Evolutionary conservation across 371 early-diverging fungal species (phyloP).

Genomic region (Dichotomocladium elegans): DNA sequence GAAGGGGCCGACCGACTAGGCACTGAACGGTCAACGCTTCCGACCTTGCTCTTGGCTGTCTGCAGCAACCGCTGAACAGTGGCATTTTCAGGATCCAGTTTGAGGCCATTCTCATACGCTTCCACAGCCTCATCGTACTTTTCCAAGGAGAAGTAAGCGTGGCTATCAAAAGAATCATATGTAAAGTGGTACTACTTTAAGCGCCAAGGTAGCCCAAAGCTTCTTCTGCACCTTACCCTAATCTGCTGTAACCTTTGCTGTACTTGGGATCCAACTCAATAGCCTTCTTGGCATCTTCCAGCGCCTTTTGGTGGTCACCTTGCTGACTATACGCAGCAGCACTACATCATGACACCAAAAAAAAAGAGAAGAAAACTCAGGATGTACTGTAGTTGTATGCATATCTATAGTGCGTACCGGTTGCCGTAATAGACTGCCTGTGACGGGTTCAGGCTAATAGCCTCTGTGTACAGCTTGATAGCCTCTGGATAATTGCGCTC

Average conservation of each 20-base stretch:
- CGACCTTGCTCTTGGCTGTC: conserved; percentile 54
- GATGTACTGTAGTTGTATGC: neutral
- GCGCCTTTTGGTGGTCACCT: conserved; percentile 83
- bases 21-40: conserved; percentile 31
- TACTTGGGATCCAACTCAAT: conserved; percentile 84
- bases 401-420: conserved; percentile 52
- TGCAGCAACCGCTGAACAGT: conserved; percentile 62
- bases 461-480: conserved; percentile 83
- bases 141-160: conserved; percentile 85
- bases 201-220: too few species aligned
- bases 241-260: conserved; percentile 90
- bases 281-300: conserved; percentile 82
- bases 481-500: conserved; percentile 84
- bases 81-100: conserved; percentile 85
- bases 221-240: conserved; percentile 61
- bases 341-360: conserved; percentile 45
- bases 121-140: conserved; percentile 81
- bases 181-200: neutral
- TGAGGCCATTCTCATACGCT: conserved; percentile 89
- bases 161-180: conserved; percentile 36
- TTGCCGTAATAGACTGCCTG: conserved; percentile 95
- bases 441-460: conserved; percentile 75
- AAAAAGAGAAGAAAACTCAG: neutral
- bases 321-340: conserved; percentile 94
- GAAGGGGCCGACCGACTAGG: conserved; percentile 40